These are phyloP conservation scores for Monilinia fructicola DNA, from an alignment of 2,329 filamentous ascomycete species.

Conservation along the genomic window DNA sequence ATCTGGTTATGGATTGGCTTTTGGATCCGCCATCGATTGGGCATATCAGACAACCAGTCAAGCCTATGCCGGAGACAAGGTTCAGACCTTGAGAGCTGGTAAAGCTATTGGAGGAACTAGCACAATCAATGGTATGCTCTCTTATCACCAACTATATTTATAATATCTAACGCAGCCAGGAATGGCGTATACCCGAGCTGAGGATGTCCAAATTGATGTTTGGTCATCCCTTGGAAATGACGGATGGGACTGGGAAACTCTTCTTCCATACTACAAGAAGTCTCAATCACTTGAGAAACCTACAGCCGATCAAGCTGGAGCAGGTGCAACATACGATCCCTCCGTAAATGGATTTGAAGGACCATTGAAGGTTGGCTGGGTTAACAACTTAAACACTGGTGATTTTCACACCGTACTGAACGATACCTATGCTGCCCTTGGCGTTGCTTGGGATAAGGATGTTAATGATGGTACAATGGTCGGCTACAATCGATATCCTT, in stretches of 20 bases:
- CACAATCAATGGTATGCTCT: slow-evolving; percentile 43
- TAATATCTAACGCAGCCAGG: slow-evolving; percentile 33
- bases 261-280: slow-evolving; percentile 38
- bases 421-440: slow-evolving; percentile 41
- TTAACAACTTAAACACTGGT: slow-evolving; percentile 41
- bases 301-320: slow-evolving; percentile 39
- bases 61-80: slow-evolving; percentile 38
- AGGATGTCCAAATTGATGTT: slow-evolving; percentile 42
- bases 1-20: slow-evolving; percentile 23
- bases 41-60: slow-evolving; percentile 36
- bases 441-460: slow-evolving; percentile 43
- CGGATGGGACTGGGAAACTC: slow-evolving; percentile 42
- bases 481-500: slow-evolving; percentile 44
- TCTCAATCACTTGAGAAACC: slow-evolving; percentile 36
- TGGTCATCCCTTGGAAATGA: slow-evolving; percentile 43
- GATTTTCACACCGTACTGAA: slow-evolving; percentile 38
- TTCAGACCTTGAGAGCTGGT: slow-evolving; percentile 42
- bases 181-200: slow-evolving; percentile 43
- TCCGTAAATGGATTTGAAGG: slow-evolving; percentile 43
- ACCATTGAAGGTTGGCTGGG: slow-evolving; percentile 43
- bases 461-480: slow-evolving; percentile 44
- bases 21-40: slow-evolving; percentile 33
- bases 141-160: slow-evolving; percentile 33
- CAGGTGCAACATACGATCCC: slow-evolving; percentile 42
- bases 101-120: slow-evolving; percentile 47